These are phyloP conservation scores for Grifola frondosa DNA, from an alignment of 1,284 basidiomycete species.

Conservation along the genomic window DNA sequence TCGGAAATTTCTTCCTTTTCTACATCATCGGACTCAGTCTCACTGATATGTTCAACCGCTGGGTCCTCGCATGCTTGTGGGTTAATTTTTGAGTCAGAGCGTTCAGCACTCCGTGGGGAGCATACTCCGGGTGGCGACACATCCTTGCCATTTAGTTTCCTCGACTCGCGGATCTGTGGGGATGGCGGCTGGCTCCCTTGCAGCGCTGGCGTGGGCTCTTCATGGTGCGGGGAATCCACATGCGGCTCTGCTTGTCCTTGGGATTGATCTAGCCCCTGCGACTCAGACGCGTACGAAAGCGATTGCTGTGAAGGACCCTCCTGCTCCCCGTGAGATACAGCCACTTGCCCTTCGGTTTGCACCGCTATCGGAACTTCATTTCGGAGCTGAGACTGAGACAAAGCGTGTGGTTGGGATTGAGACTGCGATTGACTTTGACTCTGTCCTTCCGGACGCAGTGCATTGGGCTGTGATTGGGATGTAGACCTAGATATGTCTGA, in stretches of 20 bases:
- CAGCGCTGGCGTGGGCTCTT: not conserved
- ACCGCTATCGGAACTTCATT: conserved; percentile 9
- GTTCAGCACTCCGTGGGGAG: not conserved
- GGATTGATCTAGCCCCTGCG: conserved; percentile 13
- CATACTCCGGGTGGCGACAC: not conserved
- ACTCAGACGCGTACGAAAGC: conserved; percentile 18
- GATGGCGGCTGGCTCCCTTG: not conserved
- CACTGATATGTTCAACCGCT: not conserved
- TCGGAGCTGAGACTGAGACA: conserved; percentile 18
- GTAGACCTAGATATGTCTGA: conserved; percentile 45
- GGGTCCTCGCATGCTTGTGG: not conserved
- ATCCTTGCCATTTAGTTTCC: not conserved
- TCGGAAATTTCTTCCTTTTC: not conserved
- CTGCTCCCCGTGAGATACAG: not conserved
- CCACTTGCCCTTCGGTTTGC: not conserved
- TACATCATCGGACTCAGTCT: not conserved
- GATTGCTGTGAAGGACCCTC: conserved; percentile 10
- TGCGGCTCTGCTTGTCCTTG: too few species aligned
- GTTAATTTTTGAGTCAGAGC: not conserved
- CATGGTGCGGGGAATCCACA: too few species aligned
- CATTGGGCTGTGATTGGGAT: conserved; percentile 16
- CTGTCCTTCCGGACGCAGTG: conserved; percentile 6
- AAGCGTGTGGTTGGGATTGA: conserved; percentile 16
- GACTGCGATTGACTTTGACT: conserved; percentile 9
- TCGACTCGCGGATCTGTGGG: not conserved